Base-by-base conservation (phyloP, 768 basidiomycete genomes). In the Leucosporidium creatinivorum region DNA sequence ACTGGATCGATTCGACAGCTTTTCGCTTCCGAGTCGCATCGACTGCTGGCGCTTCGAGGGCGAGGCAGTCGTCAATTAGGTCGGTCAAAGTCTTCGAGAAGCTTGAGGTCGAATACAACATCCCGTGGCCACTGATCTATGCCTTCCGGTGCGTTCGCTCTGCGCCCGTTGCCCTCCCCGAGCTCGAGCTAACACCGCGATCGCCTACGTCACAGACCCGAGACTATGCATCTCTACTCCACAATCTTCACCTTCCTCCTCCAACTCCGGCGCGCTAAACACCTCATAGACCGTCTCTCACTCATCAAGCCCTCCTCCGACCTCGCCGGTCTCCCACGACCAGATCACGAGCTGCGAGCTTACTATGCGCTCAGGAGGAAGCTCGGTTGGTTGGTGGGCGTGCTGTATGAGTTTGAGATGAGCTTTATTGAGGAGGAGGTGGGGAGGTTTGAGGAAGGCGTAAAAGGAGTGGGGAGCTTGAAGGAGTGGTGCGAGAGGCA, bases 261-360 rank as follows among this genome's bases (percentile, higher is more conserved):
- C 10, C 57, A 58, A 58, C 33, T 58, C 36, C 57, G 57, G 9
- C 57, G 57, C 57, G 57, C 57, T 8, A 58, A 58, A 28, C 57
- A 58, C 57, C 36, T 58, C 5, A 36, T 58, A 33, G 57, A 58
- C 19, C 57, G 57, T 15, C 57, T 58, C 36, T 58, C 57, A 1
- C 57, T 58, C 23, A 25, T 39, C 36, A 54, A 54, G 52, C 52
- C 52, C 13, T 44, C 39, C 9, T 28, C 52, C 57, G 33, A 36
- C 57, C 39, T 58, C 31, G 57, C 23, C 57, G 57, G 21, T 39
- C 57, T 30, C 36, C 18, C 31, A 30, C 30, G 30, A 30, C 39
- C 57, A 23, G 21, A 19, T 9, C 36, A 25, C 23, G 57, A 58
- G 18, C 33, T 58, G 23, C 33, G 39, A 23, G 23, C 15, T 13